Percentiles rank a stretch among this genome's conserved stretches.
These are phyloP conservation scores for Teratosphaeriaceae sp. DNA, from an alignment of 2,329 filamentous ascomycete species.

Conservation along the genomic window DNA sequence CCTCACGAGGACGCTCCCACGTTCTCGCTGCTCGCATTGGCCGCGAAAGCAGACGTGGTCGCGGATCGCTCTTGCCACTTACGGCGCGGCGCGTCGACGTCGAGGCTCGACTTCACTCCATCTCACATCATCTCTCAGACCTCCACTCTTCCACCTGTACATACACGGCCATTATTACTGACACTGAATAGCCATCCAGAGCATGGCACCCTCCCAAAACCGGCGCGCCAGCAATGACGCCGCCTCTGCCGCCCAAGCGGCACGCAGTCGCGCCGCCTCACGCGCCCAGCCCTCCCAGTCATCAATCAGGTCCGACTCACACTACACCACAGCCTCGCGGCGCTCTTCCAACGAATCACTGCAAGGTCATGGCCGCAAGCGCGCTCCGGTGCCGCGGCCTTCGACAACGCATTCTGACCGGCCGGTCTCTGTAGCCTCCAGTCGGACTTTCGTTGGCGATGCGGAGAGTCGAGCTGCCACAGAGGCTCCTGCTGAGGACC, in stretches of 20 bases:
- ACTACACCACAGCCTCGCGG: slow-evolving; percentile 10
- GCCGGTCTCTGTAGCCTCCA: slow-evolving; percentile 11
- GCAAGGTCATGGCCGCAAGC: slow-evolving; percentile 2
- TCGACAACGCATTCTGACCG: slow-evolving; percentile 5
- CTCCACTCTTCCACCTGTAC: no score
- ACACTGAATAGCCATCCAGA: not conserved
- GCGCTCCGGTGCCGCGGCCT: not conserved
- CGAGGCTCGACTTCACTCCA: slow-evolving; percentile 5
- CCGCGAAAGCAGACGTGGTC: not conserved
- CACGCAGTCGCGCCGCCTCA: slow-evolving; percentile 4
- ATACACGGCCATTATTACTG: no score
- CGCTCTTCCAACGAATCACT: slow-evolving; percentile 5
- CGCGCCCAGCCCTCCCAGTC: not conserved
- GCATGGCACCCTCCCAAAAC: slow-evolving; percentile 11
- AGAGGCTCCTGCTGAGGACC: slow-evolving; percentile 7
- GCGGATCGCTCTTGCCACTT: not conserved
- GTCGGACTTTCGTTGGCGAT: slow-evolving; percentile 11
- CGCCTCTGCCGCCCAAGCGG: slow-evolving; percentile 2
- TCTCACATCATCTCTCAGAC: not conserved
- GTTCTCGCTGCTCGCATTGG: no score
- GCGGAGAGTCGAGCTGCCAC: slow-evolving; percentile 9
- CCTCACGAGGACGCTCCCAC: slow-evolving; percentile 68
- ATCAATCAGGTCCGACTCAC: slow-evolving; percentile 10
- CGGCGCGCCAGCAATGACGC: slow-evolving; percentile 8
- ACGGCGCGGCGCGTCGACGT: no score